A percentile compares a stretch with the other conserved stretches of the same genome.
Conservation (phyloP, 495 filamentous ascomycete genomes). For the Aspergillus conjunctus region DNA sequence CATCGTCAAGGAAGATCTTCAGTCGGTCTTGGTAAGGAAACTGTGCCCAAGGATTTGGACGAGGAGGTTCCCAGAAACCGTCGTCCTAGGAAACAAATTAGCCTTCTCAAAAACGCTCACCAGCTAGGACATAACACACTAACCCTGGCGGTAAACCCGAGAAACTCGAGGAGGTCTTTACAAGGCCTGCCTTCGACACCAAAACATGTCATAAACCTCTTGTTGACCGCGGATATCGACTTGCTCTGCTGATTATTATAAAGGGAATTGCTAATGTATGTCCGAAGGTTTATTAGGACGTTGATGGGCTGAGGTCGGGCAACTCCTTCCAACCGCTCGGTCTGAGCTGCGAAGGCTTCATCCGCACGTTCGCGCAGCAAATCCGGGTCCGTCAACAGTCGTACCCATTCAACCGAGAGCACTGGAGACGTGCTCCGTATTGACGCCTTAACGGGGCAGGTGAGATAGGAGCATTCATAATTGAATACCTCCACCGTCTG, state of each 20-base stretch:
- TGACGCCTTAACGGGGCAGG: slow-evolving; percentile 57
- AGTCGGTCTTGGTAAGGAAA: slow-evolving; percentile 48
- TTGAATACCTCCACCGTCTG: slow-evolving; percentile 43
- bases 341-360: slow-evolving; percentile 55
- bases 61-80: slow-evolving; percentile 51
- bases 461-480: slow-evolving; percentile 62
- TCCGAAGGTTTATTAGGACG: slow-evolving; percentile 57
- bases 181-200: slow-evolving; percentile 59
- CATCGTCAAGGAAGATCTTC: slow-evolving; percentile 57
- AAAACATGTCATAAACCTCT: slow-evolving; percentile 69
- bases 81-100: slow-evolving; percentile 33
- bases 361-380: slow-evolving; percentile 56
- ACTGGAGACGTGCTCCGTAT: slow-evolving; percentile 59
- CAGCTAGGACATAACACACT: slow-evolving; percentile 11
- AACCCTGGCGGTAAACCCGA: slow-evolving; percentile 60
- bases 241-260: slow-evolving; percentile 47
- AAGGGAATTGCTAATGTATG: slow-evolving; percentile 65
- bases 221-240: slow-evolving; percentile 67
- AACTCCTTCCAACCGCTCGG: slow-evolving; percentile 59
- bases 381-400: slow-evolving; percentile 57
- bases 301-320: slow-evolving; percentile 48
- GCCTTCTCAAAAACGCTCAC: slow-evolving; percentile 2
- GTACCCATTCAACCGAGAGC: slow-evolving; percentile 50
- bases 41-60: slow-evolving; percentile 35
- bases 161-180: slow-evolving; percentile 59